A percentile compares a stretch with the other conserved stretches of the same genome.
Conservation (phyloP, 2,329 filamentous ascomycete species). For the Penicillium digitatum region DNA sequence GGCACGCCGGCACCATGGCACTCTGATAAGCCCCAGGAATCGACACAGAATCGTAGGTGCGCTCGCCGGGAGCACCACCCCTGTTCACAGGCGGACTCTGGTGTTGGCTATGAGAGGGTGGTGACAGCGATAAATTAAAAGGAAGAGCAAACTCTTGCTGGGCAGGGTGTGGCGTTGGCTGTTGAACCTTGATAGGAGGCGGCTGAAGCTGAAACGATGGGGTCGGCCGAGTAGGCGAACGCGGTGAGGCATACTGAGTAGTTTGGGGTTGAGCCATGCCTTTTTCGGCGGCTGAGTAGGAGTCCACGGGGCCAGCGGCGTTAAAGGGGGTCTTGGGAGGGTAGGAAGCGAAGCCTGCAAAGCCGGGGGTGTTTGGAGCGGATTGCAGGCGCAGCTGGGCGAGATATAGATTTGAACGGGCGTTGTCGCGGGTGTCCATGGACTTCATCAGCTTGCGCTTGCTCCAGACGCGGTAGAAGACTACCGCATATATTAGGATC, state of each 20-base stretch:
- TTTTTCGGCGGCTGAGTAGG: slow-evolving; percentile 50
- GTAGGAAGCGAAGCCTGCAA: slow-evolving; percentile 58
- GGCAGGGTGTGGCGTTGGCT: slow-evolving; percentile 67
- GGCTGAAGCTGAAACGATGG: slow-evolving; percentile 80
- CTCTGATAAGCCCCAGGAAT: slow-evolving; percentile 78
- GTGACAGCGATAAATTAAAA: slow-evolving; percentile 26
- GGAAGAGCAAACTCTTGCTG: slow-evolving; percentile 58
- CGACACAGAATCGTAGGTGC: slow-evolving; percentile 77
- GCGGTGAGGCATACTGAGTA: slow-evolving; percentile 57
- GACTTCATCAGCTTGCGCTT: slow-evolving; percentile 94
- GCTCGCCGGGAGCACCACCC: slow-evolving; percentile 70
- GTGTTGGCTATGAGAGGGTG: slow-evolving; percentile 30
- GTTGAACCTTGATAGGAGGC: slow-evolving; percentile 73
- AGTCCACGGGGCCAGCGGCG: slow-evolving; percentile 38
- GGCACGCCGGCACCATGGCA: slow-evolving; percentile 45
- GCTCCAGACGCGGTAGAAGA: slow-evolving; percentile 97
- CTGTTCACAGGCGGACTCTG: slow-evolving; percentile 55
- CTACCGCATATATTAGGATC: slow-evolving; percentile 85
- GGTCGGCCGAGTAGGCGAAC: slow-evolving; percentile 56
- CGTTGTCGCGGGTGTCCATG: slow-evolving; percentile 92
- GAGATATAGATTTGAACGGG: slow-evolving; percentile 91
- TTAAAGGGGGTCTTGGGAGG: slow-evolving; percentile 48
- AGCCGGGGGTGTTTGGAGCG: slow-evolving; percentile 89
- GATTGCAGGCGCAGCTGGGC: slow-evolving; percentile 79
- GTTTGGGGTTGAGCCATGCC: slow-evolving; percentile 45